A percentile compares a stretch with the other conserved stretches of the same genome.
Conservation (phyloP, 2,329 filamentous ascomycete genomes). For the Immersiporthe knoxdaviesiana region DNA sequence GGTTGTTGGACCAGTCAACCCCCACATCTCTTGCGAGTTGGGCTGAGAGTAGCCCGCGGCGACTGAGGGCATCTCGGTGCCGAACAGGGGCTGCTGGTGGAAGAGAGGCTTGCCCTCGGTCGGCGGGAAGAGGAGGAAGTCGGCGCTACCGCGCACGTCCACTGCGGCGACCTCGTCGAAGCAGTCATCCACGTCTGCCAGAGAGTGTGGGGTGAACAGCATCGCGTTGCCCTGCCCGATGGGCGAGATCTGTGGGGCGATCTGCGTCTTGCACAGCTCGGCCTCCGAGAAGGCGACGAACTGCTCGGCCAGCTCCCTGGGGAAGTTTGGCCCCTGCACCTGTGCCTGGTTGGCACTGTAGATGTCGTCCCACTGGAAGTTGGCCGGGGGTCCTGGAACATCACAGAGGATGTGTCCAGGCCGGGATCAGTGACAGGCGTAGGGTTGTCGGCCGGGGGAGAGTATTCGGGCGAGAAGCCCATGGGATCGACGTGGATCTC, state of each 20-base stretch:
- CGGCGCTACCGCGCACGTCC: conserved; percentile 49
- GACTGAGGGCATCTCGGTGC: conserved; percentile 52
- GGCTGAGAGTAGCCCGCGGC: conserved; percentile 56
- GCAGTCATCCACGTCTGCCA: conserved; percentile 66
- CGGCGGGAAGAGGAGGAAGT: conserved; percentile 67
- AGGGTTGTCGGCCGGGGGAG: conserved; percentile 53
- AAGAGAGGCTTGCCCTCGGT: conserved; percentile 47
- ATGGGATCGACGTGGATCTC: conserved; percentile 39
- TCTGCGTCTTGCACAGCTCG: conserved; percentile 45
- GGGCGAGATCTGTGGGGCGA: conserved; percentile 65
- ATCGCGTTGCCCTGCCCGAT: conserved; percentile 69
- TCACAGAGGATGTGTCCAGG: conserved; percentile 52
- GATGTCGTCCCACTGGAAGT: conserved; percentile 67
- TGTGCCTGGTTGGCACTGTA: conserved; percentile 52
- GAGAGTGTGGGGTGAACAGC: conserved; percentile 68
- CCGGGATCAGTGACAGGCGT: conserved; percentile 46
- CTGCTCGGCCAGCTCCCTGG: conserved; percentile 49
- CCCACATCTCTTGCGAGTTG: conserved; percentile 55
- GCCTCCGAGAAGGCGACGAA: conserved; percentile 45
- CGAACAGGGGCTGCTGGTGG: conserved; percentile 46
- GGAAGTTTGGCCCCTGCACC: conserved; percentile 50
- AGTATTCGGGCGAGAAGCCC: conserved; percentile 35
- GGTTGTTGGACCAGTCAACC: conserved; percentile 46
- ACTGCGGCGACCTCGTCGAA: conserved; percentile 57
- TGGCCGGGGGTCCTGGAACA: conserved; percentile 61